Percentiles rank a stretch among this genome's conserved stretches.
Conservation (phyloP, 495 filamentous ascomycete genomes). For the Penicillium arizonense region DNA sequence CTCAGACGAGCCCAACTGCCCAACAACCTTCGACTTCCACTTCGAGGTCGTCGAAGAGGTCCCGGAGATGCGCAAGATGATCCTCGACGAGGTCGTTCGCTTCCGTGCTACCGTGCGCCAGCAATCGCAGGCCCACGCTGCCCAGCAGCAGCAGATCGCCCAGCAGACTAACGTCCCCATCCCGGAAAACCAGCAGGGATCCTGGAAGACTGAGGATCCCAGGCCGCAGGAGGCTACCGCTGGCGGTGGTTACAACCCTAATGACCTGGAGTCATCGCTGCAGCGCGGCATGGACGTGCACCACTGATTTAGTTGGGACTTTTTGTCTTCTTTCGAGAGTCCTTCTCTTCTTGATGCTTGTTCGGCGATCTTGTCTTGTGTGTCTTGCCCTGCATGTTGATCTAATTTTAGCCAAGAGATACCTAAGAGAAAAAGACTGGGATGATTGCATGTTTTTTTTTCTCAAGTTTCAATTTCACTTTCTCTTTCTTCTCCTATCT, state of each 20-base stretch:
- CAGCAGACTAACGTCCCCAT: conserved; percentile 66
- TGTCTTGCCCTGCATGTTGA: conserved; percentile 10
- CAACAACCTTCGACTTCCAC: conserved; percentile 93
- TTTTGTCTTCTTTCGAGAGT: neutral
- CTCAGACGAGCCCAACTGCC: conserved; percentile 90
- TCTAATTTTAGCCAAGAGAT: conserved; percentile 12
- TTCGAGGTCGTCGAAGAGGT: conserved; percentile 96
- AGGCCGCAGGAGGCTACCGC: conserved; percentile 76
- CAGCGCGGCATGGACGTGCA: conserved; percentile 74
- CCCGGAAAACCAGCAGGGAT: conserved; percentile 61
- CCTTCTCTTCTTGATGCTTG: conserved; percentile 1
- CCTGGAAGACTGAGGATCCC: conserved; percentile 82
- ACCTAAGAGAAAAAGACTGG: conserved; percentile 12
- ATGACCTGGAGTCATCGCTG: conserved; percentile 80
- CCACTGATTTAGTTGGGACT: conserved; percentile 12
- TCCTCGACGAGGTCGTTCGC: conserved; percentile 82
- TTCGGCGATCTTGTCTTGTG: conserved; percentile 5
- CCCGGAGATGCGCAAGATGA: conserved; percentile 93
- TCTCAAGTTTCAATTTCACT: neutral
- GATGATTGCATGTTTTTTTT: conserved; percentile 6
- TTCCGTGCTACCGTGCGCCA: conserved; percentile 78
- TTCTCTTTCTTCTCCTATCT: neutral
- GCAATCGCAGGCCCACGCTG: conserved; percentile 50
- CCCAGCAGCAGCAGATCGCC: conserved; percentile 39
- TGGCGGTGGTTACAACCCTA: conserved; percentile 42